Base-by-base conservation (phyloP, 371 early-diverging fungal species). In the Funneliformis caledonium region DNA sequence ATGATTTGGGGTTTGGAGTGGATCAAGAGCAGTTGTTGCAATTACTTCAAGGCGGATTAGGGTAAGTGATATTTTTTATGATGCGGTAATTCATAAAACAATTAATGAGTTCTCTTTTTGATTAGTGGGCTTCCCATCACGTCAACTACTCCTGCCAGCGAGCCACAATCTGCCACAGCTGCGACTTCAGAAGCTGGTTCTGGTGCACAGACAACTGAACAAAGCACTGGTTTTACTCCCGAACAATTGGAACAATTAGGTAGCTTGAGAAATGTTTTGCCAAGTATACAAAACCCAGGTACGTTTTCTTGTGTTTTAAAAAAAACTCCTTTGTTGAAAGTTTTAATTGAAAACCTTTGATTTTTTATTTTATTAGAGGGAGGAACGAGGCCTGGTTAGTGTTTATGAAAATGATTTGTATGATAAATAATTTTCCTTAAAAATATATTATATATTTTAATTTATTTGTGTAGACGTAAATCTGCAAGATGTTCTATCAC, bases 401-500 rank as follows among this genome's bases (percentile, higher is more conserved):
- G 33, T 14, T 60, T 7, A 7, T 2, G 37, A 37, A 37, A 33
- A 19, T 70, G 16, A 19, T 43, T 16, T 31, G 4, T 45, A 26
- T 33, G 26, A 10, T 11, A 16, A 6, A 4, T n/a, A 10, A 70
- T 70, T n/a, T 70, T 8, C 6, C 26, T 33, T 14, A 45, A 42
- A 47, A 4, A 33, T 45, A 12, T 70, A 26, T 6, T 33, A 10
- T 65, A 5, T 50, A 11, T 50, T 47, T 37, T 75, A 56, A 11
- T 47, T n/a, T 48, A 37, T 31, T 43, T 65, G 9, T 43, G 12
- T 78, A 78, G 78, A 75, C 3, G 65, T 87, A 77, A 83, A 85
- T 48, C 78, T 91, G 72, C 83, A 81, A 16, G 88, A 93, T 37
- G 90, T 91, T 9, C 80, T 93, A 61, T 89, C 88, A 0, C 86